Percentiles rank a stretch among this genome's conserved stretches.
phyloP scores from a whole-genome alignment of 768 basidiomycete species.

The Naganishia vishniacii region DNA sequence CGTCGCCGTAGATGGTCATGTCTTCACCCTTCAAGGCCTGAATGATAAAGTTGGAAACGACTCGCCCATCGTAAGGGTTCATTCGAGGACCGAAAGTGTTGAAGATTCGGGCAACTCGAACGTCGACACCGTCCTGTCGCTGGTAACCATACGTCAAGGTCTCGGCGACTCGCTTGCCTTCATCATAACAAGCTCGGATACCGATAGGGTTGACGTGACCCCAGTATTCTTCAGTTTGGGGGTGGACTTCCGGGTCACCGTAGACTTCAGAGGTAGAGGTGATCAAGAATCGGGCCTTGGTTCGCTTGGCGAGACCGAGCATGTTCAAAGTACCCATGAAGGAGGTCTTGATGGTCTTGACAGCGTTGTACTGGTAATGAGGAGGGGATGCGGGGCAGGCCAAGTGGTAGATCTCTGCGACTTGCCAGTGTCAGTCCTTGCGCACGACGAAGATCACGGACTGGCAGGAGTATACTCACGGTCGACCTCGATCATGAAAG shows the following conservation, averaged over 20 bases:
- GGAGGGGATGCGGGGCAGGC: constrained; percentile 96
- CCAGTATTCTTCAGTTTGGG: constrained; percentile 95
- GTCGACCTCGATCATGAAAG: constrained; percentile 98
- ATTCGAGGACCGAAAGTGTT: constrained; percentile 57
- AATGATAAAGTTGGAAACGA: constrained; percentile 98
- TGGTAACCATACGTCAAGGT: constrained; percentile 95
- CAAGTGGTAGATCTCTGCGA: constrained; percentile 84
- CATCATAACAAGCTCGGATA: constrained; percentile 98
- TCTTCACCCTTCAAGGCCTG: constrained; percentile 94
- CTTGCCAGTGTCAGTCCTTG: constrained; percentile 24
- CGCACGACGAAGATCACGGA: not conserved
- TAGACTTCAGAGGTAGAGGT: constrained; percentile 97
- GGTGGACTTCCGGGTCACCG: constrained; percentile 96
- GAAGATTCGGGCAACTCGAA: constrained; percentile 96
- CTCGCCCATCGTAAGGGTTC: constrained; percentile 95
- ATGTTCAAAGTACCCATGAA: constrained; percentile 98
- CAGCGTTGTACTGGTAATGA: constrained; percentile 95
- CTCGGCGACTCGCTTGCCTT: constrained; percentile 98
- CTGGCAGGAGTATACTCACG: constrained; percentile 57
- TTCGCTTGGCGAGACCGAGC: constrained; percentile 95
- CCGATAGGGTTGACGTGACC: constrained; percentile 98
- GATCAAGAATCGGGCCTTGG: constrained; percentile 94
- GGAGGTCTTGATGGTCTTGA: constrained; percentile 97
- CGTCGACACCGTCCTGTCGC: constrained; percentile 88
- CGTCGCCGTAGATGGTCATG: constrained; percentile 94